phyloP scores from a whole-genome alignment of 306 rosid species.

The Senna siamea region DNA sequence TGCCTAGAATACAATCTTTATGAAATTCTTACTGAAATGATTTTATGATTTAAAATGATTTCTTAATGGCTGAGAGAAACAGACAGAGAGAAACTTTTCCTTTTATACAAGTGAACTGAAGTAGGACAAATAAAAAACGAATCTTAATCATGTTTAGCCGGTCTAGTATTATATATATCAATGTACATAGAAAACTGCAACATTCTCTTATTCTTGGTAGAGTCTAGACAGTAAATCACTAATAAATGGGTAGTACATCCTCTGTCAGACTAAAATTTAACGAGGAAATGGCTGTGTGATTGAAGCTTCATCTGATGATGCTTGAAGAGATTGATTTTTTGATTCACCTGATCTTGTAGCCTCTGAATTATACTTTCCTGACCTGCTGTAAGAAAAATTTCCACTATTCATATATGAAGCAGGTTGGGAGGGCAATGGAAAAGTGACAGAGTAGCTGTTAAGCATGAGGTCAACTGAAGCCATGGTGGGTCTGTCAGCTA shows the following conservation, averaged over 20 bases:
- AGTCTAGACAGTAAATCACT: background rate
- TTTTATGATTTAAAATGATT: no score
- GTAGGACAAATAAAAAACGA: background rate
- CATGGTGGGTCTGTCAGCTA: constrained; percentile 56
- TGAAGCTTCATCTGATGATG: constrained; percentile 24
- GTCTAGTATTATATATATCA: background rate
- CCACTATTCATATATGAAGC: constrained; percentile 29
- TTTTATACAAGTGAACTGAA: no score
- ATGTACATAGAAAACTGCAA: background rate
- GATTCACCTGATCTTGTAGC: constrained; percentile 25
- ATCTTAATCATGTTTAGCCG: background rate
- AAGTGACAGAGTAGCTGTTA: constrained; percentile 42
- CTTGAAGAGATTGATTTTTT: background rate
- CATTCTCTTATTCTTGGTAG: no score
- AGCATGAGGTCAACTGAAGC: constrained; percentile 45
- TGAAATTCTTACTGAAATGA: no score
- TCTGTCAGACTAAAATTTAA: constrained; percentile 15
- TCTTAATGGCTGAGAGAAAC: no score
- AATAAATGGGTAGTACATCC: background rate
- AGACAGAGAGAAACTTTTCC: no score
- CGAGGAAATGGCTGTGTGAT: constrained; percentile 37
- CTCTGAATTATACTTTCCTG: constrained; percentile 19
- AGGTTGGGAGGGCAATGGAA: constrained; percentile 45
- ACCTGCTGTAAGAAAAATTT: background rate
- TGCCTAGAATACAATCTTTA: no score